Percentiles rank a stretch among this genome's conserved stretches.
These are phyloP conservation scores for Scleroderma citrinum DNA, from an alignment of 768 basidiomycete genomes.

Conservation along the genomic window DNA sequence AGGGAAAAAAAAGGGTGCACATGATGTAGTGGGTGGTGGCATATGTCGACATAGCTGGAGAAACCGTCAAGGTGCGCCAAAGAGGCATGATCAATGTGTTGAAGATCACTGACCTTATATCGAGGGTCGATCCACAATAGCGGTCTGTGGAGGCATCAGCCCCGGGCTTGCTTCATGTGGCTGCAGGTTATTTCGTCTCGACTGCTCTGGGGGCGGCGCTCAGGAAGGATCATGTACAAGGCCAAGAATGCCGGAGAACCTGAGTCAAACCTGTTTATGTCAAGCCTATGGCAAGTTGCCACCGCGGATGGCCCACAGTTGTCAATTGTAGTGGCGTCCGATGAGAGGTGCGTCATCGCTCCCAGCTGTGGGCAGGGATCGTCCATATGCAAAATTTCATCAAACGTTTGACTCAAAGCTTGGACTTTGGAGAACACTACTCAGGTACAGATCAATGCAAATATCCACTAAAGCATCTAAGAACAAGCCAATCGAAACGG, in stretches of 20 bases:
- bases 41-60: constrained; percentile 4
- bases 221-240: constrained; percentile 6
- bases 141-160: constrained; percentile 23
- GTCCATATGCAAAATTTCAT: no score
- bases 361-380: constrained; percentile 17
- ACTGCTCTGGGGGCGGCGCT: constrained; percentile 19
- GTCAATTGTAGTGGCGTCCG: constrained; percentile 18
- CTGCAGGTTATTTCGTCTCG: constrained; percentile 6
- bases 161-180: constrained; percentile 3
- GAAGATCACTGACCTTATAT: constrained; percentile 13
- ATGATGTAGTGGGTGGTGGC: constrained; percentile 5
- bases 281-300: constrained; percentile 20
- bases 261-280: constrained; percentile 22
- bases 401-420: no score
- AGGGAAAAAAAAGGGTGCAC: constrained; percentile 19
- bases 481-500: no score
- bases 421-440: no score
- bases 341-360: constrained; percentile 20
- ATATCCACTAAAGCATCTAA: no score
- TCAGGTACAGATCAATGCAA: no score
- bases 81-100: constrained; percentile 16
- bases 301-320: constrained; percentile 13
- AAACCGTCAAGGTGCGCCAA: constrained; percentile 21
- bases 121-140: constrained; percentile 27
- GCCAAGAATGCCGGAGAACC: background rate